Base-by-base conservation (phyloP, 352 stramenopile genomes). In the Globisporangium nodosum region DNA sequence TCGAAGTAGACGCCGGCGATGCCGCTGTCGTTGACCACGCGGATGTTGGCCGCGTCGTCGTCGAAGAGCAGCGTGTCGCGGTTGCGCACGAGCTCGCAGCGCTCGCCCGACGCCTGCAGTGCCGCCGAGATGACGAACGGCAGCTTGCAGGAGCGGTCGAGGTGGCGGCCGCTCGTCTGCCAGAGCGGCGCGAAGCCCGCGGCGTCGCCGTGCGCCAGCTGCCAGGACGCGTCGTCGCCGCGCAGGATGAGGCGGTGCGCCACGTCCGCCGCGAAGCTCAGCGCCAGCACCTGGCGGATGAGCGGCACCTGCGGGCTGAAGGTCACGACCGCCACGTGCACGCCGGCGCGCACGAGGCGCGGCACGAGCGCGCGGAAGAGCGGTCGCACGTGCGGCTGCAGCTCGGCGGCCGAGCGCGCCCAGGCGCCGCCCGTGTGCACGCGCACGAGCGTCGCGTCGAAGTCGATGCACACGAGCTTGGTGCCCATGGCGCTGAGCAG, bases 401-500 rank as follows among this genome's bases (percentile, higher is more conserved):
- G 65, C 16, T 71, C 80, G 1, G 53, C 42, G 15, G 78, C 69
- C 9, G 79, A 76, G 2, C 43, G 53, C 8, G 63, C 47, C 84
- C 84, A 94, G 8, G 64, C 47, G 45, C 82, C 85, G 49, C 78
- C 73, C 9, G 85, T 94, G 70, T 94, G 85, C 20, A 94, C 70
- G 52, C 63, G 61, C 52, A 94, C 75, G 55, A 94, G 86, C 37
- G 85, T 94, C 49, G 82, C 74, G 56, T 94, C 85, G 58, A 94
- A 91, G 67, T 94, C 85, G 61, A 94, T 88, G 54, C 81, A 92
- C 33, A 94, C 78, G 51, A 94, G 76, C 40, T 78, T 86, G 16
- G 69, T 68, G 30, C 78, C 74, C 1, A 61, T 65, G 11, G 66
- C 68, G 9, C 65, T 55, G 37, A 93, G 68, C 6, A 63, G 65